Percentiles rank a stretch among this genome's conserved stretches.
These are phyloP conservation scores for Aspergillus haitiensis DNA, from an alignment of 495 filamentous ascomycete species.

Conservation along the genomic window DNA sequence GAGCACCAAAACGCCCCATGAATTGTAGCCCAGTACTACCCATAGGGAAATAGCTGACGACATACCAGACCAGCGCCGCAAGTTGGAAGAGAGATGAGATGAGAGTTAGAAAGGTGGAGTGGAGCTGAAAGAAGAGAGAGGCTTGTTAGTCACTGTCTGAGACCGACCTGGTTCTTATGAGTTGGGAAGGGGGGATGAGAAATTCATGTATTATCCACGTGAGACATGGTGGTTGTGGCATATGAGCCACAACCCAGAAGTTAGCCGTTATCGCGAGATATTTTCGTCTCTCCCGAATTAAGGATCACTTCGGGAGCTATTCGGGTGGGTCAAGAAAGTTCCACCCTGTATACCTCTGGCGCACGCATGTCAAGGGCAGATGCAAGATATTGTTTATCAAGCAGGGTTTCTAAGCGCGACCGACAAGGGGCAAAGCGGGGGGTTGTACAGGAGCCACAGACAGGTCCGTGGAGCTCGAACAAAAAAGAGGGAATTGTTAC, in stretches of 20 bases:
- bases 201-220: neutral
- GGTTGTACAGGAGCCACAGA: neutral
- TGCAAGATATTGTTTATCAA: slow-evolving; percentile 12
- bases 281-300: slow-evolving; percentile 13
- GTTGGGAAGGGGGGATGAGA: neutral
- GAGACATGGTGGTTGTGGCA: neutral
- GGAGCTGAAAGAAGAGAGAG: slow-evolving; percentile 55
- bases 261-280: neutral
- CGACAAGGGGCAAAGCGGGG: slow-evolving; percentile 10
- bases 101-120: slow-evolving; percentile 77
- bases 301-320: slow-evolving; percentile 10
- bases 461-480: neutral
- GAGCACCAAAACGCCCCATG: slow-evolving; percentile 80
- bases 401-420: slow-evolving; percentile 2
- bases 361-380: slow-evolving; percentile 1
- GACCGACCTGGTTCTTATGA: neutral
- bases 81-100: slow-evolving; percentile 81
- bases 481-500: neutral
- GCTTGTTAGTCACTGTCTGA: slow-evolving; percentile 3
- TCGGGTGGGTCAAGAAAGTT: slow-evolving; percentile 7
- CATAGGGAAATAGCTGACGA: slow-evolving; percentile 98
- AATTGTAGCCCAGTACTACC: slow-evolving; percentile 84
- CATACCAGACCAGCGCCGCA: slow-evolving; percentile 83
- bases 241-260: neutral
- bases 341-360: slow-evolving; percentile 10